Evolutionary conservation across 2,329 filamentous ascomycete genomes (phyloP), one percentile per base, ranked within the genome.

Genomic region (Xylariaceae sp.): DNA sequence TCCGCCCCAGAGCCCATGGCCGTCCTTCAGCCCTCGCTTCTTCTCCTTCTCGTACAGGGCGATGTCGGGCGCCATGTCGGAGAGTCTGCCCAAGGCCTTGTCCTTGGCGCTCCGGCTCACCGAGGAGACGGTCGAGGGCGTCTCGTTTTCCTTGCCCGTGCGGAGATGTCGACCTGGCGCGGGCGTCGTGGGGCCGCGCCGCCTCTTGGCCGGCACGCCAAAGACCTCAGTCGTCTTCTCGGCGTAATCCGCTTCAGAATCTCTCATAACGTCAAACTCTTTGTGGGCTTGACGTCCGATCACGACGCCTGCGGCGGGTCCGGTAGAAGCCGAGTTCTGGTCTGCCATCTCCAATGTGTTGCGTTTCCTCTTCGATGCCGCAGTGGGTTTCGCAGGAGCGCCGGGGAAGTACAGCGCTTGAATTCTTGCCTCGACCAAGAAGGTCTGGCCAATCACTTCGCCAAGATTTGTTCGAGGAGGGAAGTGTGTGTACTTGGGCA

Each of bases 11-110:
- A 70, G 65, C 2, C 60, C 63, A 19, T 59, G 58, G 3, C 55
- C 65, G 31, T 65, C 60, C 43, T 70, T 76, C 40, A 55, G 52
- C 5, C 63, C 59, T 14, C 92, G 78, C 63, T 94, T 95, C 65
- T 76, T 87, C 61, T 98, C 92, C 55, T 92, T 94, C 52, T 96
- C 83, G 51, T 92, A 98, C 19, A 93, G 65, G 2, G 81, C 82
- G 51, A 96, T 88, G 52, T 98, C 92, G 1, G 81, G 75, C 1
- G 85, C 88, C 37, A 90, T 67, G 22, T 76, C 73, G 34, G 92
- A 85, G 6, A 96, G 63, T 43, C 76, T 79, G 21, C 79, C 75
- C n/a, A 82, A 64, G 10, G 92, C 92, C 51, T 83, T 82, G 25
- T 83, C 79, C 56, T 96, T 98, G 11, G 92, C 90, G 49, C 86